Percentiles rank a stretch among this genome's conserved stretches.
phyloP scores from a whole-genome alignment of 1,139 yeast genomes.

The Sugiyamaella novakii region DNA sequence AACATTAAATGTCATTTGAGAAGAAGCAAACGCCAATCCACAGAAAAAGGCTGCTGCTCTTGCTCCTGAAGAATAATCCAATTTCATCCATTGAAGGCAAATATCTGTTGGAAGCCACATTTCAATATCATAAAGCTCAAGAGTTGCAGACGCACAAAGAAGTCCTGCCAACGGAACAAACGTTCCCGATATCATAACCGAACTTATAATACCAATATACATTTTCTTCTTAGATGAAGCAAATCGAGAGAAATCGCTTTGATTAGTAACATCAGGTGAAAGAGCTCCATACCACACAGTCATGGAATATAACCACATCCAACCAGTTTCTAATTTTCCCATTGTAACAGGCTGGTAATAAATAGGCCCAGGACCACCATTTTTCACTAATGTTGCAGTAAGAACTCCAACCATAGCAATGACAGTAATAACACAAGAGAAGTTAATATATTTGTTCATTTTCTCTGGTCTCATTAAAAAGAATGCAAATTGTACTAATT shows the following conservation, averaged over 20 bases:
- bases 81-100: conserved; percentile 26
- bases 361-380: conserved; percentile 34
- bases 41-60: conserved; percentile 49
- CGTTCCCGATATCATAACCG: conserved; percentile 40
- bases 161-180: conserved; percentile 46
- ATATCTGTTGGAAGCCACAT: conserved; percentile 29
- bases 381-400: conserved; percentile 31
- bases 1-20: conserved; percentile 52
- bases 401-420: conserved; percentile 32
- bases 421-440: conserved; percentile 28
- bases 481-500: conserved; percentile 36
- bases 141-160: conserved; percentile 43
- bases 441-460: conserved; percentile 29
- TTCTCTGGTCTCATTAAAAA: conserved; percentile 37
- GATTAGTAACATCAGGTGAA: conserved; percentile 43
- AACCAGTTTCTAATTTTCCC: conserved; percentile 24
- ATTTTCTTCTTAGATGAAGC: conserved; percentile 30
- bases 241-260: conserved; percentile 50
- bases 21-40: conserved; percentile 48
- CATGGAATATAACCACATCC: conserved; percentile 35
- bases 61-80: conserved; percentile 24
- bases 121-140: conserved; percentile 37
- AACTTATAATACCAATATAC: conserved; percentile 31
- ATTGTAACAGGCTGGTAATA: conserved; percentile 21
- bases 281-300: conserved; percentile 32